Evolutionary conservation across 306 rosid genomes (phyloP), one percentile per base, ranked within the genome.

Genomic region (Inga oerstediana): DNA sequence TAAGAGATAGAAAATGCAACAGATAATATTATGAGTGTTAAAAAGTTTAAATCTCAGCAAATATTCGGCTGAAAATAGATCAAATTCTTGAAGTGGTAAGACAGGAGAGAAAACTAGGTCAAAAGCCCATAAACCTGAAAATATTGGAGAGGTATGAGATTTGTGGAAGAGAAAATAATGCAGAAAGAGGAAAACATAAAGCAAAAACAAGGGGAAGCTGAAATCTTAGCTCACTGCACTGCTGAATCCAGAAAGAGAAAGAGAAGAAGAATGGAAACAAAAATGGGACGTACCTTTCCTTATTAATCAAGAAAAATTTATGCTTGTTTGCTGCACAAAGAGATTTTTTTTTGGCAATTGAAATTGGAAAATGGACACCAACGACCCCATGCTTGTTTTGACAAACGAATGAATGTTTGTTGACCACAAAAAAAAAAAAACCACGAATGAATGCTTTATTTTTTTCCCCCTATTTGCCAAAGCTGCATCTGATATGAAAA

Each of bases 121-220:
- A 84, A 87, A 80, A 83, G 39, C 77, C 81, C 83, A 85, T 24
- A 24, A 78, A 84, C 54, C 51, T 61, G 80, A 85, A 81, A 78
- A 84, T 62, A 51, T 80, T 64, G 65, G 65, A 65, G 67, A 49
- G 62, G 10, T 8, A 56, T 56, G 61, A 83, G 27, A 20, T 3
- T 61, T 10, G 81, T 80, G 32, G 22, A 2, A 10, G 65, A 2
- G 65, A 58, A n/a, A 37, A 4, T 37, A 37, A 37, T 37, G 39
- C 39, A 5, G 39, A 37, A 27, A 20, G 8, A 56, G 64, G 64
- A 56, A 24, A 54, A 8, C 7, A 8, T 8, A n/a, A n/a, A n/a
- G 13, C 13, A 8, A 58, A 56, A 58, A n/a, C 32, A 58, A n/a
- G 65, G 8, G 10, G 62, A 58, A n/a, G 5, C 12, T 58, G 14